Base-by-base conservation (phyloP, 108 stramenopile species). In the Tribonema minus region DNA sequence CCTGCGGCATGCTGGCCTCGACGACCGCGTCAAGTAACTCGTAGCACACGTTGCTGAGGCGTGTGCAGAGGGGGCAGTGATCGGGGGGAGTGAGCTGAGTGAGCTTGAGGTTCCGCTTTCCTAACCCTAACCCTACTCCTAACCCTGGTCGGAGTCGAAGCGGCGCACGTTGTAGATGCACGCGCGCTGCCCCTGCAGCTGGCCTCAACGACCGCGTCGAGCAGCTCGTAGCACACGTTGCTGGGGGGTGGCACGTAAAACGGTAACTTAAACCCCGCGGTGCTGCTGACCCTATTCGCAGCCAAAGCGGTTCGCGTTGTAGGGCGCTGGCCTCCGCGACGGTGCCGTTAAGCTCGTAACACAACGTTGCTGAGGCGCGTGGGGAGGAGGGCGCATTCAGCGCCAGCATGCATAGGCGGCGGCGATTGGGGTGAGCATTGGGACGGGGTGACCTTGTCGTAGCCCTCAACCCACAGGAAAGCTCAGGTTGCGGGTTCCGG, bases 261-360 rank as follows among this genome's bases (percentile, higher is more conserved):
- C n/a, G n/a, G n/a, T n/a, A n/a, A n/a, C n/a, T n/a, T n/a, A n/a
- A n/a, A n/a, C n/a, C n/a, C n/a, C n/a, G n/a, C n/a, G n/a, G n/a
- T n/a, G n/a, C n/a, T n/a, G n/a, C n/a, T n/a, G n/a, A n/a, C n/a
- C n/a, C n/a, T n/a, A n/a, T 5, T 64, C 58, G 62, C 70, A 89
- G 90, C 86, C 84, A 86, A 29, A 84, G 62, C 35, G 78, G 84
- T 32, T 59, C 68, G 83, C 86, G 74, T 95, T 92, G 70, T 95
- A 96, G 37, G 86, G 12, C 60, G 65, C 86, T 81, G 2, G 90
- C 87, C 66, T 69, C 71, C 2, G 92, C 67, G 35, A 97, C 84
- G 6, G 80, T 61, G 68, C 93, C 92, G 80, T 94, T 71, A 31
- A 97, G 72, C 4, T n/a, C 34, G 73, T 92, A 92, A 70, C 96